These are phyloP conservation scores for Phylloporus rhodoxanthus DNA, from an alignment of 768 basidiomycete species.

Conservation along the genomic window DNA sequence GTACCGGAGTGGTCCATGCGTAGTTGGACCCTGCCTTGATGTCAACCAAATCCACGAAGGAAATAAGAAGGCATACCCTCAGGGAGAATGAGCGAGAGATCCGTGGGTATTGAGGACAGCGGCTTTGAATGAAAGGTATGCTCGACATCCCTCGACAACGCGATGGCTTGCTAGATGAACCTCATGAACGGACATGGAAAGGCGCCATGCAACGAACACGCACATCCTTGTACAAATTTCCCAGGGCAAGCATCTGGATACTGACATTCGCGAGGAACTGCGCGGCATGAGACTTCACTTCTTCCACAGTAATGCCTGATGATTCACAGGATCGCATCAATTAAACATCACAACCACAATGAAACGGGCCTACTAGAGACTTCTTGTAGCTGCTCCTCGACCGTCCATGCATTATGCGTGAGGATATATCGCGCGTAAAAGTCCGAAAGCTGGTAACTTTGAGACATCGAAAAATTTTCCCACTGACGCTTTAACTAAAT, in stretches of 20 bases:
- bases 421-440: conserved; percentile 70
- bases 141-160: conserved; percentile 68
- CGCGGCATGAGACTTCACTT: conserved; percentile 57
- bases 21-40: conserved; percentile 56
- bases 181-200: neutral
- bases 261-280: conserved; percentile 59
- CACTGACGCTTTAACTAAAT: conserved; percentile 66
- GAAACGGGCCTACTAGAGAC: conserved; percentile 54
- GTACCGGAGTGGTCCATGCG: conserved; percentile 58
- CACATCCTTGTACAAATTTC: conserved; percentile 83
- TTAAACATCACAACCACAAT: neutral
- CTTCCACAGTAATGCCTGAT: conserved; percentile 64
- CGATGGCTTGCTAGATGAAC: conserved; percentile 61
- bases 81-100: conserved; percentile 59
- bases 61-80: conserved; percentile 41
- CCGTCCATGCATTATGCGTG: conserved; percentile 66
- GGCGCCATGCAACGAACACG: conserved; percentile 21
- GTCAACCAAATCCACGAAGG: conserved; percentile 8
- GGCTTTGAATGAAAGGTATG: conserved; percentile 51
- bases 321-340: neutral
- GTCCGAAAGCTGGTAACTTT: conserved; percentile 75
- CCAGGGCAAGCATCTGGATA: conserved; percentile 69
- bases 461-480: conserved; percentile 82
- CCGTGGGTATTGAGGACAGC: conserved; percentile 34
- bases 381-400: conserved; percentile 70